A percentile compares a stretch with the other conserved stretches of the same genome.
Conservation (phyloP, 1,139 yeast species). For the Nakaseomyces kungkrabaensis region DNA sequence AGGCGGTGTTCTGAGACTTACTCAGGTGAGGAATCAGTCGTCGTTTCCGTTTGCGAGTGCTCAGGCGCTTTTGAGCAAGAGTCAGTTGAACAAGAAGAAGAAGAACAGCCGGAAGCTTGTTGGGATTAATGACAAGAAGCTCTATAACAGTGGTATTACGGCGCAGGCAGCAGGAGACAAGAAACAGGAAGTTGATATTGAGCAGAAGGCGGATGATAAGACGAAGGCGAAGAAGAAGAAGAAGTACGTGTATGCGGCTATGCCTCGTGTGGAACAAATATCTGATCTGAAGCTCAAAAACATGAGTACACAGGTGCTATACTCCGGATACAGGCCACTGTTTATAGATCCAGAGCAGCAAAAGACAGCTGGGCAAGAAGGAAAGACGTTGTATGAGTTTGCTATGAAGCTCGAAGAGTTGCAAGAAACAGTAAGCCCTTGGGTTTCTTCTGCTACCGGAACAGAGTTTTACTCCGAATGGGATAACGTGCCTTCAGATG, state of each 20-base stretch:
- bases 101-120: constrained; percentile 7
- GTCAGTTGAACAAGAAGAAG: constrained; percentile 14
- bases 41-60: constrained; percentile 22
- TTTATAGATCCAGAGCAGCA: constrained; percentile 13
- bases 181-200: neutral
- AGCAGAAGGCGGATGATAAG: neutral
- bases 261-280: constrained; percentile 25
- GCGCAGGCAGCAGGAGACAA: neutral
- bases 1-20: neutral
- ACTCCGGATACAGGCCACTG: constrained; percentile 28
- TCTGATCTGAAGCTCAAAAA: constrained; percentile 18
- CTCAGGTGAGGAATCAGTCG: constrained; percentile 15
- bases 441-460: constrained; percentile 28
- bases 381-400: constrained; percentile 21
- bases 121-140: constrained; percentile 1
- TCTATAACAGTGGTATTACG: constrained; percentile 1
- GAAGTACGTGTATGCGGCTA: constrained; percentile 14
- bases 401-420: constrained; percentile 26
- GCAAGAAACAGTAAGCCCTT: constrained; percentile 19
- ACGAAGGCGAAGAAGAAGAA: neutral
- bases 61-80: constrained; percentile 17
- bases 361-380: constrained; percentile 5
- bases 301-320: constrained; percentile 19
- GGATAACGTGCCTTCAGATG: constrained; percentile 27
- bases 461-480: constrained; percentile 27